A percentile compares a stretch with the other conserved stretches of the same genome.
These are phyloP conservation scores for Tolypocladium cylindrosporum DNA, from an alignment of 2,329 filamentous ascomycete genomes.

Conservation along the genomic window DNA sequence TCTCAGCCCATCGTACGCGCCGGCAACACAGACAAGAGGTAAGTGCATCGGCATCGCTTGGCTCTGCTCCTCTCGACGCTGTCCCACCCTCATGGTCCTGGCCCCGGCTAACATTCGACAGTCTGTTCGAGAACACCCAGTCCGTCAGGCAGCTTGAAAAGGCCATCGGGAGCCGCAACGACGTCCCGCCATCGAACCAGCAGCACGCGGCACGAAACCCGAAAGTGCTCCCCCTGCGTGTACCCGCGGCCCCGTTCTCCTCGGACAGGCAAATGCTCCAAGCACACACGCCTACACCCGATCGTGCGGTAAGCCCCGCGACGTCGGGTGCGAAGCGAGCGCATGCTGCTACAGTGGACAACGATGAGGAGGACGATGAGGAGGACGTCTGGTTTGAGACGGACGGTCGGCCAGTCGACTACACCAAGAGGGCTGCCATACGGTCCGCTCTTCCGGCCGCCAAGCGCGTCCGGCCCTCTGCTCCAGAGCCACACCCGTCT, in stretches of 20 bases:
- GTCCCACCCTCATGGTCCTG: not conserved
- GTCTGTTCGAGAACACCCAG: not conserved
- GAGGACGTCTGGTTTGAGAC: not conserved
- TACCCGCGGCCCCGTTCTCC: not conserved
- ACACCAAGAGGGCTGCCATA: not conserved
- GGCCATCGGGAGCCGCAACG: constrained; percentile 7
- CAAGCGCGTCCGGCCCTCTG: not conserved
- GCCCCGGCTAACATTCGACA: not conserved
- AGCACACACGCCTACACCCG: not conserved
- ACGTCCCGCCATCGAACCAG: constrained; percentile 10
- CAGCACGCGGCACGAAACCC: not conserved
- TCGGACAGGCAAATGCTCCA: not conserved
- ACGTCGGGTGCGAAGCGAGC: not conserved
- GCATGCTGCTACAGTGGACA: not conserved
- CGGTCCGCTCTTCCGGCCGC: not conserved
- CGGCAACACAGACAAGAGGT: not conserved
- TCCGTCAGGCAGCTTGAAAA: constrained; percentile 15
- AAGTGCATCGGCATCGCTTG: not conserved
- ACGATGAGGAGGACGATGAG: not conserved
- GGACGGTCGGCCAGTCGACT: not conserved
- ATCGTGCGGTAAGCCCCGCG: not conserved
- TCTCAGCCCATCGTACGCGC: not conserved
- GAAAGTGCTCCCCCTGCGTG: too few relatives aligned
- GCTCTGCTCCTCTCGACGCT: too few relatives aligned
- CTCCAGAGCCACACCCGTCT: not conserved